Conservation (phyloP, 345 rosid species). For the Corchorus olitorius region DNA sequence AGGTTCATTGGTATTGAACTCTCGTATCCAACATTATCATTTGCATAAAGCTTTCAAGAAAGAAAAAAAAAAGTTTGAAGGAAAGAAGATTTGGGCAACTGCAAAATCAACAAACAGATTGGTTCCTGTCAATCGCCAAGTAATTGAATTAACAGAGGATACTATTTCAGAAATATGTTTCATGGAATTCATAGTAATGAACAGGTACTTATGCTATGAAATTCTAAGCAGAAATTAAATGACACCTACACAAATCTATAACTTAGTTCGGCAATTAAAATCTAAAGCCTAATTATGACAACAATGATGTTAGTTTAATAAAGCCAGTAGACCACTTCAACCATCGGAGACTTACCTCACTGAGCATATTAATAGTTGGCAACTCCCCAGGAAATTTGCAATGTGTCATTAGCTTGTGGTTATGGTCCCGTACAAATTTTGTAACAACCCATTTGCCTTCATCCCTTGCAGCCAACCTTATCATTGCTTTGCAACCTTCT, state of each 20-base stretch:
- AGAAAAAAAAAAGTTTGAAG: background rate
- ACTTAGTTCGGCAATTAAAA: background rate
- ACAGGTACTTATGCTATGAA: background rate
- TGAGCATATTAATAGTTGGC: slow-evolving; percentile 38
- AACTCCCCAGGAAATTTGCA: slow-evolving; percentile 39
- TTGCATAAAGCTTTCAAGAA: background rate
- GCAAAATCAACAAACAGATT: background rate
- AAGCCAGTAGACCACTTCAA: slow-evolving; percentile 11
- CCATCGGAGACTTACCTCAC: slow-evolving; percentile 34
- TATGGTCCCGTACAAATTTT: slow-evolving; percentile 40
- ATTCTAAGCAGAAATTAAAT: background rate
- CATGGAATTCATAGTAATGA: background rate
- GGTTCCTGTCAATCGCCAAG: background rate
- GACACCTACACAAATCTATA: background rate
- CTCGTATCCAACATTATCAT: background rate
- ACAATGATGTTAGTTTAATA: background rate
- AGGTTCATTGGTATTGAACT: background rate
- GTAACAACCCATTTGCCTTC: slow-evolving; percentile 46
- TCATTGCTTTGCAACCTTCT: slow-evolving; percentile 55
- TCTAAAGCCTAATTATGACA: background rate
- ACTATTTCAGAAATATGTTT: background rate
- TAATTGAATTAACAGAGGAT: background rate
- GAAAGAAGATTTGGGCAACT: background rate
- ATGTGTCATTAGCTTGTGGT: slow-evolving; percentile 39
- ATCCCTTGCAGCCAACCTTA: slow-evolving; percentile 48